These are phyloP conservation scores for Yamadazyma laniorum DNA, from an alignment of 805 yeast genomes.

Conservation along the genomic window DNA sequence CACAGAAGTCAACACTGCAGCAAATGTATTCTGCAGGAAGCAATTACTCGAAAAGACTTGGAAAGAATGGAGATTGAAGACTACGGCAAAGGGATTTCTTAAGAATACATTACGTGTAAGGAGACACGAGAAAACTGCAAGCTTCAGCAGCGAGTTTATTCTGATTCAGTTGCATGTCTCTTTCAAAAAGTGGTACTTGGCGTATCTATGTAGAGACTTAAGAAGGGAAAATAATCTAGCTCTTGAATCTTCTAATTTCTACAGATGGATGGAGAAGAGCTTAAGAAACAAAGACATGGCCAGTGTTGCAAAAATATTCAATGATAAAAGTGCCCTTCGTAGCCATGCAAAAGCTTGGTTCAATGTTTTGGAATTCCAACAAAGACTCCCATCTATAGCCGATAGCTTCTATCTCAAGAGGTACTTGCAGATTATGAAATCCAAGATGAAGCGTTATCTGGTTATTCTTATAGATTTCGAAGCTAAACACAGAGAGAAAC, in stretches of 20 bases:
- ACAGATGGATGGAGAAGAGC: neutral
- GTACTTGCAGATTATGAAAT: conserved; percentile 2
- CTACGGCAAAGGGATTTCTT: neutral
- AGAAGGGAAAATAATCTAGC: neutral
- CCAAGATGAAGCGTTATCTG: conserved; percentile 2
- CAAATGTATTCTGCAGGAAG: neutral
- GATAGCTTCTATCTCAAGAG: conserved; percentile 10
- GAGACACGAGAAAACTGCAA: neutral
- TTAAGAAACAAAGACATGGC: neutral
- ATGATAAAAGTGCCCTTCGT: neutral
- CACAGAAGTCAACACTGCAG: neutral
- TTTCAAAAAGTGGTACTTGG: conserved; percentile 10
- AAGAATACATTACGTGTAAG: neutral
- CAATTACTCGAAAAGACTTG: neutral
- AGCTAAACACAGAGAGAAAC: neutral
- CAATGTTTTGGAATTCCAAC: conserved; percentile 1
- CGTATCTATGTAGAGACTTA: neutral
- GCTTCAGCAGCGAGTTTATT: neutral
- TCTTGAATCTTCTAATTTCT: neutral
- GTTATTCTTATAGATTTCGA: neutral
- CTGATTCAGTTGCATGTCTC: neutral
- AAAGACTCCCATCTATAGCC: conserved; percentile 11
- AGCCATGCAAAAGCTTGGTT: conserved; percentile 5
- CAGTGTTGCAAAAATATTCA: neutral
- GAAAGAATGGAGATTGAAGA: conserved; percentile 10